Base-by-base conservation (phyloP, 2,329 filamentous ascomycete species). In the Alternaria incomplexa region DNA sequence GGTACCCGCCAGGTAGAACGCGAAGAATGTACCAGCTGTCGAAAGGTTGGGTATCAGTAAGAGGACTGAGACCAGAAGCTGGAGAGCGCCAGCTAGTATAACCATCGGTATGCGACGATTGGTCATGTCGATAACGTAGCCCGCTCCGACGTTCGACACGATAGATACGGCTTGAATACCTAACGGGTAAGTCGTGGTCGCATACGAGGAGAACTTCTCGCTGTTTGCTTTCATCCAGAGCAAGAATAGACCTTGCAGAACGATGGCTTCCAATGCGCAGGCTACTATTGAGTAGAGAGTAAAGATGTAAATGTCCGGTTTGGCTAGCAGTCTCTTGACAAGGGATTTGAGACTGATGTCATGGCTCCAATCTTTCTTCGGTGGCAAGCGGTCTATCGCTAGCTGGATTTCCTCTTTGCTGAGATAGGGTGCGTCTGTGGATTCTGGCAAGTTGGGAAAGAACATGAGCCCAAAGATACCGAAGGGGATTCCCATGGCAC, bases 131-230 rank as follows among this genome's bases (percentile, higher is more conserved):
- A 81, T 81, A 22, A 79, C 69, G 53, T 77, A 73, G 17, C 77
- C 79, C 23, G 78, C 79, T 3, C 75, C 66, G 12, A 81, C 73
- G 47, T 80, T 80, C 7, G 86, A 86, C 0, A 85, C 75, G 36
- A 89, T 88, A 3, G 86, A 87, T 0, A 85, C 83, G 0, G 86
- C 87, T 0, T 87, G 83, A 0, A 89, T 84, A 2, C 85, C 86
- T 0, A 86, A 84, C 0, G 86, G 86, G 52, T 88, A 88, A 66
- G 87, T 85, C 69, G 88, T 89, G 11, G 85, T 81, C 65, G 88
- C 84, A 0, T 81, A 53, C 0, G 86, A 79, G 0, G 80, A 70
- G 48, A 73, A 73, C 15, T 66, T 50, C 12, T 47, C 50, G 10
- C 65, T 61, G 30, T 73, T 54, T 17, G 68, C 65, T 46, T 72